phyloP scores from a whole-genome alignment of 441 rosid genomes.

The Macaranga tanarius region DNA sequence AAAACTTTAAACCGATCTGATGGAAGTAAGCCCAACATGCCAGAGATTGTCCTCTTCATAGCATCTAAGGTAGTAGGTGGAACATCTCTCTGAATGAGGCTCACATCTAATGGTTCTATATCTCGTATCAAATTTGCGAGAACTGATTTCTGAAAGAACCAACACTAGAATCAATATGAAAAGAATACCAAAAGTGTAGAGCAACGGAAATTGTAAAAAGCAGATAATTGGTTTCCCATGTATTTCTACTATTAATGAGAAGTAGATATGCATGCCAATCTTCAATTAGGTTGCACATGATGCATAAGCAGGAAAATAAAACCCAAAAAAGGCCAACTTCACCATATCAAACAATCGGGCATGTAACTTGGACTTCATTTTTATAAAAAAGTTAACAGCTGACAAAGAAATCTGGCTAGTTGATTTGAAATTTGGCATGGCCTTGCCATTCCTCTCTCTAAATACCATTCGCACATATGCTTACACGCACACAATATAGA shows the following conservation, averaged over 20 bases:
- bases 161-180: not conserved
- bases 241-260: not conserved
- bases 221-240: not conserved
- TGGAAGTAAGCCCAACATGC: conserved; percentile 95
- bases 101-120: conserved; percentile 88
- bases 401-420: not conserved
- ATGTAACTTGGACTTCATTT: not conserved
- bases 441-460: not conserved
- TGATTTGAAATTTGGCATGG: not conserved
- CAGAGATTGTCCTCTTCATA: conserved; percentile 92
- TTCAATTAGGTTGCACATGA: not conserved
- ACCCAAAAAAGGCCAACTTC: not conserved
- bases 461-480: not conserved
- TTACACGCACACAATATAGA: not conserved
- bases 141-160: conserved; percentile 50
- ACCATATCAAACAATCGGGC: not conserved
- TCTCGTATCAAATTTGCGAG: conserved; percentile 72
- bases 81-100: conserved; percentile 84
- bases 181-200: not conserved
- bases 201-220: not conserved
- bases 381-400: not conserved
- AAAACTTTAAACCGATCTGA: conserved; percentile 84
- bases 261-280: not conserved
- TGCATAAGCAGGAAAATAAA: not conserved
- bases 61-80: conserved; percentile 84